Conservation (phyloP, 2,329 filamentous ascomycete genomes). For the Apiospora kogelbergensis region DNA sequence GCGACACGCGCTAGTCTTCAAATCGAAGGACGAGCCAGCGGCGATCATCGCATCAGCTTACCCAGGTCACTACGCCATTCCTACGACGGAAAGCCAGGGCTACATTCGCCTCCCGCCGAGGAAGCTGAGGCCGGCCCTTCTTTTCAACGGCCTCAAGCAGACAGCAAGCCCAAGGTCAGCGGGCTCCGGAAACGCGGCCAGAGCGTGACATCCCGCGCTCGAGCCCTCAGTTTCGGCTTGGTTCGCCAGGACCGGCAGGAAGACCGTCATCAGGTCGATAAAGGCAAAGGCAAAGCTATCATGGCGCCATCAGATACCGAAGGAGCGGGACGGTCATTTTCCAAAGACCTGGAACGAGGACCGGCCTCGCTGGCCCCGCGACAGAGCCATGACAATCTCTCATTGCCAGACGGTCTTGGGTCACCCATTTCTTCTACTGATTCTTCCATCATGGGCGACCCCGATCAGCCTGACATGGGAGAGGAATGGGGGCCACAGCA, state of each 20-base stretch:
- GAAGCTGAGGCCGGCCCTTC: constrained; percentile 26
- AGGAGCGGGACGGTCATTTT: constrained; percentile 37
- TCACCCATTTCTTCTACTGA: constrained; percentile 56
- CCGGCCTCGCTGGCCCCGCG: constrained; percentile 45
- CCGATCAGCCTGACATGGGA: constrained; percentile 64
- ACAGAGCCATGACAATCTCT: constrained; percentile 44
- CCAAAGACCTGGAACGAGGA: constrained; percentile 57
- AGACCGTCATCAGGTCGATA: constrained; percentile 31
- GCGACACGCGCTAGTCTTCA: constrained; percentile 50
- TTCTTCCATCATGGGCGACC: constrained; percentile 62
- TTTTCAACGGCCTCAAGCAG: constrained; percentile 18
- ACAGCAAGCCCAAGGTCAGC: constrained; percentile 19
- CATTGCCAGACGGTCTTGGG: constrained; percentile 51
- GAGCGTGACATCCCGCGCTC: constrained; percentile 28
- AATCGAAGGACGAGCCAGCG: constrained; percentile 45
- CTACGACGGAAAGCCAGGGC: constrained; percentile 45
- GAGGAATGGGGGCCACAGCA: constrained; percentile 91
- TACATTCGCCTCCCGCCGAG: constrained; percentile 17
- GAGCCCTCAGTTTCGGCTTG: constrained; percentile 31
- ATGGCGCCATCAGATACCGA: constrained; percentile 41
- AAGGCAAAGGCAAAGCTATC: constrained; percentile 51
- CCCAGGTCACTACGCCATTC: constrained; percentile 55
- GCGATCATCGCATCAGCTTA: constrained; percentile 51
- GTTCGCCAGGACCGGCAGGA: constrained; percentile 19
- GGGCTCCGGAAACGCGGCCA: constrained; percentile 29